phyloP scores from a whole-genome alignment of 1,284 basidiomycete genomes.

The Bondarzewia mesenterica region DNA sequence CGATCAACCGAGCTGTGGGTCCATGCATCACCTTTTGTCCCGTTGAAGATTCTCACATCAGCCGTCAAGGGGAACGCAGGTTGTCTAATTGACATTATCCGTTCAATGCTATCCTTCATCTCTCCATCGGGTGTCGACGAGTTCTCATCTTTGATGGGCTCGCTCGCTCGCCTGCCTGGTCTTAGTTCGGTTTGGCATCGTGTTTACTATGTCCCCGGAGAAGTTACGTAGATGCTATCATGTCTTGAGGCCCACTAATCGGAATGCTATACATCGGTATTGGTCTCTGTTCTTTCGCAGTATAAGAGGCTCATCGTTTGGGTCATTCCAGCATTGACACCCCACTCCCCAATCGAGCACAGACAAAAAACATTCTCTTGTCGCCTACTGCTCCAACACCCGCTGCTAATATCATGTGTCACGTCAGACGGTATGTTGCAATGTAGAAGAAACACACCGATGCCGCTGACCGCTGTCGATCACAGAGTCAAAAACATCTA shows the following conservation, averaged over 20 bases:
- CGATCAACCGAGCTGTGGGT: not conserved
- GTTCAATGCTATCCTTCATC: not conserved
- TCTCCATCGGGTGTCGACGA: not conserved
- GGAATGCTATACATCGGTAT: not conserved
- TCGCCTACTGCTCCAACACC: not conserved
- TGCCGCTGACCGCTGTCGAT: not conserved
- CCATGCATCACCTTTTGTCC: not conserved
- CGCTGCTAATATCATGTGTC: constrained; percentile 21
- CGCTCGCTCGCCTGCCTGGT: not conserved
- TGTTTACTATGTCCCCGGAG: not conserved
- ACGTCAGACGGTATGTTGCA: constrained; percentile 28
- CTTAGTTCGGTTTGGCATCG: not conserved
- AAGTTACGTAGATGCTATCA: not conserved
- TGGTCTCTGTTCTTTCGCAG: not conserved
- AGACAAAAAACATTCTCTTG: constrained; percentile 1
- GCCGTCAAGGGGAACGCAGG: not conserved
- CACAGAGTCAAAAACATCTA: constrained; percentile 35
- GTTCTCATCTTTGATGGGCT: not conserved
- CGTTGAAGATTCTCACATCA: not conserved
- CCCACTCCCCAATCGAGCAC: not conserved
- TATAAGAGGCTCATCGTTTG: not conserved
- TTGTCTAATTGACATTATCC: not conserved
- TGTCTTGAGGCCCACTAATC: not conserved
- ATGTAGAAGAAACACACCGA: not conserved
- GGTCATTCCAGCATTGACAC: constrained; percentile 2